Base-by-base conservation (phyloP, 371 early-diverging fungal species). In the Mucor mucedo region DNA sequence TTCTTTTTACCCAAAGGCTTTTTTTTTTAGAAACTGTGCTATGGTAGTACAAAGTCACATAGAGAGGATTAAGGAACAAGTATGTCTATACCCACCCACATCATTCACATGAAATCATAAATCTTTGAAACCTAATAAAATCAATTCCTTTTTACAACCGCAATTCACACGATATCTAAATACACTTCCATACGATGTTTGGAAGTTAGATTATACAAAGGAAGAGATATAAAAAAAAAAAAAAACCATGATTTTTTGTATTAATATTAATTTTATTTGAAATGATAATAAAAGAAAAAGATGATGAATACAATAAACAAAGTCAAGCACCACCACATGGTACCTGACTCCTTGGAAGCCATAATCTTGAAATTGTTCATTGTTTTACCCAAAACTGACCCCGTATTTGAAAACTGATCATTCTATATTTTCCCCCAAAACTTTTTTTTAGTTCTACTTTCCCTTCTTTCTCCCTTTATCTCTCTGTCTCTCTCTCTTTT, bases 301-400 rank as follows among this genome's bases (percentile, higher is more conserved):
- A 82, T 72, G 21, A 75, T 64, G 30, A 66, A 63, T 13, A 82
- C 78, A 58, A 82, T 71, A 61, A 82, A 79, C 7, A 82, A 56
- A 21, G 77, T 70, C 55, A 82, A 62, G 45, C 71, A 71, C 41
- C 80, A 79, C 75, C 76, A 78, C 59, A 73, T 75, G 48, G 75
- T 71, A 7, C 77, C 79, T 10, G 76, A 77, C 58, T 82, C 77
- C 55, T 82, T 82, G 32, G 69, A 62, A 3, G 83, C 83, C 83
- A 82, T 82, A 9, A 73, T 55, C 33, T 79, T 78, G 66, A 82
- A 82, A 30, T 79, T 78, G n/a, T 75, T 66, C 76, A 82, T 78
- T n/a, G 83, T 82, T 54, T 72, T 67, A 21, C 77, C 74, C 21
- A 82, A 61, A 1, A 78, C 62, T 27, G 68, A 67, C 5, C 78